Percentiles rank a stretch among this genome's conserved stretches.
These are phyloP conservation scores for Tirmania nivea DNA, from an alignment of 495 filamentous ascomycete genomes.

Conservation along the genomic window DNA sequence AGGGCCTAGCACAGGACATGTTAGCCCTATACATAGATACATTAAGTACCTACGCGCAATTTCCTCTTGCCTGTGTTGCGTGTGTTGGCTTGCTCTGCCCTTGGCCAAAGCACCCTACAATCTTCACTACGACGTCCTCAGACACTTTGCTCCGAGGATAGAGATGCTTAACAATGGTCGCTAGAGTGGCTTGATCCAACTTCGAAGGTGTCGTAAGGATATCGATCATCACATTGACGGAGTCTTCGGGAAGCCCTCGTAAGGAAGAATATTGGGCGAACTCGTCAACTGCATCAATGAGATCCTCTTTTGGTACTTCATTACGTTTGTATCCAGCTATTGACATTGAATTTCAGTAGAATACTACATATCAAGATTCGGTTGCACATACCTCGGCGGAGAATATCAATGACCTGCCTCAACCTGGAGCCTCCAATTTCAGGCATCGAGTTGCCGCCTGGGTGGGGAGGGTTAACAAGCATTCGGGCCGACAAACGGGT, in stretches of 20 bases:
- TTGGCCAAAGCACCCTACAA: constrained; percentile 57
- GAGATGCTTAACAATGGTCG: constrained; percentile 45
- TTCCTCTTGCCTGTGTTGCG: constrained; percentile 30
- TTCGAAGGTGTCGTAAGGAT: constrained; percentile 42
- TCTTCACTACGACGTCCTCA: constrained; percentile 37
- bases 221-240: constrained; percentile 41
- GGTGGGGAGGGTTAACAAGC: too few species aligned
- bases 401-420: not conserved
- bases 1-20: constrained; percentile 24
- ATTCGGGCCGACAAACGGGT: too few species aligned
- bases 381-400: not conserved
- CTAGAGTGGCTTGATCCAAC: constrained; percentile 53
- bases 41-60: not conserved
- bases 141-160: constrained; percentile 46
- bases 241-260: constrained; percentile 36
- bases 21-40: not conserved
- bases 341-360: not conserved
- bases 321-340: constrained; percentile 13
- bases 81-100: constrained; percentile 55
- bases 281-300: constrained; percentile 12
- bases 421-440: not conserved
- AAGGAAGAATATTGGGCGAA: constrained; percentile 14
- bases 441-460: not conserved
- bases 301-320: constrained; percentile 7
- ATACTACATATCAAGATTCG: not conserved